Percentiles rank a stretch among this genome's conserved stretches.
Conservation (phyloP, 495 filamentous ascomycete genomes). For the Lepidopterella palustris region DNA sequence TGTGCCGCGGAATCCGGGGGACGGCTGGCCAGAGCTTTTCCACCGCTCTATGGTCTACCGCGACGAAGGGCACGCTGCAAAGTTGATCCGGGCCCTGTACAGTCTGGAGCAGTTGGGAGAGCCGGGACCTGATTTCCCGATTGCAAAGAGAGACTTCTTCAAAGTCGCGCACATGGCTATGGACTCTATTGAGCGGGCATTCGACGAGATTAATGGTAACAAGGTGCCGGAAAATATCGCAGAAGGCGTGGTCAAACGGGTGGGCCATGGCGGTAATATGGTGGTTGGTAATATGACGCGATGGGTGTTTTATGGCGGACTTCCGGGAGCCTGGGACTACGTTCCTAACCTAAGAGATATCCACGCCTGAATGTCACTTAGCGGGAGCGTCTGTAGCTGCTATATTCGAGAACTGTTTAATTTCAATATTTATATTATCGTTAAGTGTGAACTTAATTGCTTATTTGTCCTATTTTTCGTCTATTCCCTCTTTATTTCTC, state of each 20-base stretch:
- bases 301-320: background rate
- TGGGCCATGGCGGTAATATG: too few relatives aligned
- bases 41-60: constrained; percentile 44
- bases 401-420: too few relatives aligned
- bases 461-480: too few relatives aligned
- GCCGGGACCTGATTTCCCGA: constrained; percentile 40
- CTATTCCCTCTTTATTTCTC: too few relatives aligned
- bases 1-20: constrained; percentile 32
- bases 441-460: too few relatives aligned
- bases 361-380: too few relatives aligned
- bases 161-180: constrained; percentile 56
- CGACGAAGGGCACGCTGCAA: constrained; percentile 74
- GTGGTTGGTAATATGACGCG: background rate
- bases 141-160: constrained; percentile 63
- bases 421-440: too few relatives aligned
- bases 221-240: background rate
- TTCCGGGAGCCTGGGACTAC: background rate
- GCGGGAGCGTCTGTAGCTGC: too few relatives aligned
- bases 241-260: background rate
- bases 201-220: background rate
- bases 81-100: constrained; percentile 60
- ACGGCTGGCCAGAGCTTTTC: constrained; percentile 51
- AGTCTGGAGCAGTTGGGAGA: constrained; percentile 43
- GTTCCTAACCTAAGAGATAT: too few relatives aligned
- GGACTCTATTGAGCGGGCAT: background rate